Evolutionary conservation across 1,284 basidiomycete species (phyloP), one percentile per base, ranked within the genome.

Genomic region (Moniliophthora roreri): DNA sequence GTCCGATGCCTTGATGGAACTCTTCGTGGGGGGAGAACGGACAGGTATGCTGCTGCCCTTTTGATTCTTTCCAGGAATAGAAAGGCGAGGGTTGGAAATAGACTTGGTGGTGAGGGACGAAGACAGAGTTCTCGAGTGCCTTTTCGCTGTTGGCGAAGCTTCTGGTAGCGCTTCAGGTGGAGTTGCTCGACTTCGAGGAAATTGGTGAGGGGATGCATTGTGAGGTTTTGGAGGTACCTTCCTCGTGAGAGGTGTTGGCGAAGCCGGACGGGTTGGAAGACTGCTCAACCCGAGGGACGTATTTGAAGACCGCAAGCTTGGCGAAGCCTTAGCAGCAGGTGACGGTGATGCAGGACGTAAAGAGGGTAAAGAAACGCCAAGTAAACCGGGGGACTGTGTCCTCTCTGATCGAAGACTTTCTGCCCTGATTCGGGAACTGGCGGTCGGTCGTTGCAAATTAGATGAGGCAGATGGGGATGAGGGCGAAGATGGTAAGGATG

Each of bases 11-110:
- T 36, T 20, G 21, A 37, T 72, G 62, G 15, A 67, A 61, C 40
- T 61, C 69, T 35, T 32, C 11, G 28, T 11, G 11, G 49, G 59
- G 9, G 71, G 68, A 10, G 76, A 70, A 15, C 70, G 68, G 4
- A 79, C 68, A n/a, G 79, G 79, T 49, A 82, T 78, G 26, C 73
- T 69, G 51, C 77, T 54, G 18, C 26, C 23, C 26, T 28, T 46
- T 37, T 28, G 24, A 35, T 20, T 50, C 2, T 26, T 21, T 5
- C 39, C 20, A 7, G 49, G 26, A 15, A 21, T 35, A 41, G 37
- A 20, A 5, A 45, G 40, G 11, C 28, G 9, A 11, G 36, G 16
- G 11, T 37, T 21, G 16, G 48, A 6, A 32, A 11, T 32, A 32
- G 28, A 32, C 28, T 11, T 32, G 20, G 26, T 37, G 3, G 48